Evolutionary conservation across 257 asterid genomes (phyloP).

Genomic region (Solanum rostratum): DNA sequence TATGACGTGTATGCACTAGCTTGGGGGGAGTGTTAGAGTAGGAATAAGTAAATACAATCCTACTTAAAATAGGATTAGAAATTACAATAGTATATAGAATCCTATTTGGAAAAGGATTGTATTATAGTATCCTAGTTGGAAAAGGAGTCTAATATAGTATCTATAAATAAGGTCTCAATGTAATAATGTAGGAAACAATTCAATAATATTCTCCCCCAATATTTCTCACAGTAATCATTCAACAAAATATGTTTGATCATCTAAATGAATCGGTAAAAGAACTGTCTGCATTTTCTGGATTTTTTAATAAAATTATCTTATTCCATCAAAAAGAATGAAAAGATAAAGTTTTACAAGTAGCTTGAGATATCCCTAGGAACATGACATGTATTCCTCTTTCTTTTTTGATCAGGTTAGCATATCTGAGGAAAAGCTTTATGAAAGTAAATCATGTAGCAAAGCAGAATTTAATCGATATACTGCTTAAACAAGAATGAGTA

Average conservation of each 20-base stretch:
- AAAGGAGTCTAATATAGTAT: too few species aligned
- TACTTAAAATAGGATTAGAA: too few species aligned
- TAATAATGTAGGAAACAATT: too few species aligned
- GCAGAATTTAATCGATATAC: background rate
- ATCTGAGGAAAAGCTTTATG: background rate
- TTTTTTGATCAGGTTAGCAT: background rate
- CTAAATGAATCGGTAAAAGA: background rate
- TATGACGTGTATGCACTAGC: too few species aligned
- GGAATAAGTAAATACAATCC: too few species aligned
- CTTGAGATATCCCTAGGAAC: background rate
- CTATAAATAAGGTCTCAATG: too few species aligned
- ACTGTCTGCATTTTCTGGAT: background rate
- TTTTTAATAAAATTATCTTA: background rate
- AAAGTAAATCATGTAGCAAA: background rate
- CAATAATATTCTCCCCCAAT: too few species aligned
- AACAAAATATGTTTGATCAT: background rate
- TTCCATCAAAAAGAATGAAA: background rate
- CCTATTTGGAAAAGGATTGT: too few species aligned
- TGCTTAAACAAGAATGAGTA: slow-evolving; percentile 12
- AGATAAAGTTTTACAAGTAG: background rate
- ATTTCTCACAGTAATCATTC: too few species aligned
- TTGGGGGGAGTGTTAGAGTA: too few species aligned
- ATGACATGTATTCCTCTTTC: background rate
- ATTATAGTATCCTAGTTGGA: too few species aligned
- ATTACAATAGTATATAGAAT: too few species aligned